Conservation (phyloP, 441 rosid genomes). For the Pelargonium citronellum region DNA sequence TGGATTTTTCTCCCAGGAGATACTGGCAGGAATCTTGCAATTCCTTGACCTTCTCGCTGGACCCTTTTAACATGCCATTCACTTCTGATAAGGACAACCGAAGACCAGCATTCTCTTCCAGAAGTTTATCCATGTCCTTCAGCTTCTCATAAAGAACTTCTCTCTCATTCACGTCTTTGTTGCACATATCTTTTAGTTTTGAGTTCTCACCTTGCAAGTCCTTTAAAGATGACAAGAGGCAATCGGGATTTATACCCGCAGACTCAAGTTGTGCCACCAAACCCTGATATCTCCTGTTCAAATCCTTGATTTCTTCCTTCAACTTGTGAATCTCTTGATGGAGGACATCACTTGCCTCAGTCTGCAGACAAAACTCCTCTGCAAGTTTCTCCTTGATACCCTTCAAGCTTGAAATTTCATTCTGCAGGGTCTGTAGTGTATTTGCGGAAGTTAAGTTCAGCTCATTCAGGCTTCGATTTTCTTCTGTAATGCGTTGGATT, state of each 20-base stretch:
- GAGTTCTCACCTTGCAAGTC: constrained; percentile 48
- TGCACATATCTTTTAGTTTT: constrained; percentile 39
- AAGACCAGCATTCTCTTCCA: constrained; percentile 51
- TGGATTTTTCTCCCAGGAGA: constrained; percentile 54
- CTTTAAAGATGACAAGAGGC: constrained; percentile 41
- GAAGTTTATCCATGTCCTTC: constrained; percentile 36
- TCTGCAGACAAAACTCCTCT: constrained; percentile 43
- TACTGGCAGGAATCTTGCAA: constrained; percentile 55
- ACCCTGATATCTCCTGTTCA: constrained; percentile 38
- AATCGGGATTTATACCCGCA: constrained; percentile 46
- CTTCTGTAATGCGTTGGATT: constrained; percentile 38
- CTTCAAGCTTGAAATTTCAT: constrained; percentile 45
- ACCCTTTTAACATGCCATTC: constrained; percentile 42
- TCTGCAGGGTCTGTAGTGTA: constrained; percentile 39
- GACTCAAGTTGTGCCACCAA: constrained; percentile 44
- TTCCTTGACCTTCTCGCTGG: constrained; percentile 39
- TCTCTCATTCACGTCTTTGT: constrained; percentile 36
- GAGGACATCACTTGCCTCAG: constrained; percentile 37
- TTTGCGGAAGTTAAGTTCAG: constrained; percentile 42
- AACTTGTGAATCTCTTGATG: constrained; percentile 42
- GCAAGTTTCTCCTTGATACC: constrained; percentile 55
- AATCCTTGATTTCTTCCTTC: constrained; percentile 39
- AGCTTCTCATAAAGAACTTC: constrained; percentile 35
- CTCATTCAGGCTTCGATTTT: constrained; percentile 42
- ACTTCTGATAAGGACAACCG: constrained; percentile 46